phyloP scores from a whole-genome alignment of 257 asterid genomes.

The Penstemon eatonii region DNA sequence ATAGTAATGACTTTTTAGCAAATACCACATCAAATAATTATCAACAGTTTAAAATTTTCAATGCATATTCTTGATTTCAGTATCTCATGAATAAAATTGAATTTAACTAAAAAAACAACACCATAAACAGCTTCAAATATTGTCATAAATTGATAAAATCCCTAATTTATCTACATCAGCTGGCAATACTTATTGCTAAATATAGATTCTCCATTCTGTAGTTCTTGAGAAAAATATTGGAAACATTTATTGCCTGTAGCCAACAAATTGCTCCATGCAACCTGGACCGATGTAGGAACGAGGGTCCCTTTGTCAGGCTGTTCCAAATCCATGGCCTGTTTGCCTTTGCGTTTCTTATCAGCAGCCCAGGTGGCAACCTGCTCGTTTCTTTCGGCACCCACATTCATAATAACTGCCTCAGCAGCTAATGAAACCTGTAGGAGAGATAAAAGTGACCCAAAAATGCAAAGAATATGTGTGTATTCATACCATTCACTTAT shows the following conservation, averaged over 20 bases:
- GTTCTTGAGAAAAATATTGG: too few species aligned
- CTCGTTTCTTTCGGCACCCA: constrained; percentile 91
- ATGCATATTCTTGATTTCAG: constrained; percentile 13
- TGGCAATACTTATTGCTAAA: too few species aligned
- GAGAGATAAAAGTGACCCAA: constrained; percentile 18
- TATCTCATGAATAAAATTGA: neutral
- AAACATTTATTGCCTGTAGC: too few species aligned
- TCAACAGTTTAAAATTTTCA: neutral
- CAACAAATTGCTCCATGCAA: too few species aligned
- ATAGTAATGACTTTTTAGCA: neutral
- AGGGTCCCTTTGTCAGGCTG: constrained; percentile 83
- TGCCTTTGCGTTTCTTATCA: constrained; percentile 68
- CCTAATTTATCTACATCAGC: too few species aligned
- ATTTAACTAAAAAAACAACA: neutral
- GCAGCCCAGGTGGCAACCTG: constrained; percentile 95
- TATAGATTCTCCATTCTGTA: too few species aligned
- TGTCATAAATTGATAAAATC: too few species aligned
- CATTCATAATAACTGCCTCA: constrained; percentile 73
- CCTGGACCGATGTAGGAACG: constrained; percentile 58
- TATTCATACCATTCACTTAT: constrained; percentile 13
- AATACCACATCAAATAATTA: constrained; percentile 2
- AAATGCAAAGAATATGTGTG: neutral
- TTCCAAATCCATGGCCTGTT: constrained; percentile 70
- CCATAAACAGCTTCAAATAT: too few species aligned
- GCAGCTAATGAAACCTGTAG: constrained; percentile 90